Evolutionary conservation across 2,329 filamentous ascomycete species (phyloP), one percentile per base, ranked within the genome.

Genomic region (Colletotrichum camelliae): DNA sequence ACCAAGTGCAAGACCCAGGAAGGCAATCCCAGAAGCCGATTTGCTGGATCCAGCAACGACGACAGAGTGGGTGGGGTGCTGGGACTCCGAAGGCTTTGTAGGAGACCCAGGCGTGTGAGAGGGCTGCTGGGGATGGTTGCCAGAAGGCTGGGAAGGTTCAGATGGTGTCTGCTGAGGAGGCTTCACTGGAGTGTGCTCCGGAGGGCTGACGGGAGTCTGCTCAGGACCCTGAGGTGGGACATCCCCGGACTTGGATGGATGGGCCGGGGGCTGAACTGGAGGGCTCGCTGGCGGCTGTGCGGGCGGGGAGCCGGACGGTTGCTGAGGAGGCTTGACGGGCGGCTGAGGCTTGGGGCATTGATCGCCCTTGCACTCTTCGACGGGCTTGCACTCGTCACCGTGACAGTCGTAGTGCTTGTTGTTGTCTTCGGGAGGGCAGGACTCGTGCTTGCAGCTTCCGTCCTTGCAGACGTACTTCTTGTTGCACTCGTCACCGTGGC

Each of bases 341-440:
- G 74, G 70, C 33, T 74, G 43, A 7, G 81, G 70, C 61, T 79
- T 80, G 37, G 80, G 78, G 80, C 84, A 85, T 77, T 83, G 79
- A 0, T 67, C 24, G 2, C 83, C 77, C 21, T 78, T 76, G 62
- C 77, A 71, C 80, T 82, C 83, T 60, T 79, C 73, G 76, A 80
- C 80, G 35, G 79, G 75, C 21, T 76, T 71, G 78, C 84, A 86
- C 70, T 82, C 76, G 67, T 78, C 80, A 52, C 81, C 81, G 77
- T 79, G 78, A 81, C 84, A 86, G 78, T 83, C 78, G 67, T 85
- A 75, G 80, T 84, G 84, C 72, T 80, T 79, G 68, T 79, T 70
- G 33, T 10, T 52, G 77, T 81, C 79, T 2, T 79, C 75, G 21
- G 70, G 76, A 33, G 79, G 29, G 77, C 78, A 79, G 48, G 77